phyloP scores from a whole-genome alignment of 2,329 filamentous ascomycete genomes.

The Neofusicoccum laricinum region DNA sequence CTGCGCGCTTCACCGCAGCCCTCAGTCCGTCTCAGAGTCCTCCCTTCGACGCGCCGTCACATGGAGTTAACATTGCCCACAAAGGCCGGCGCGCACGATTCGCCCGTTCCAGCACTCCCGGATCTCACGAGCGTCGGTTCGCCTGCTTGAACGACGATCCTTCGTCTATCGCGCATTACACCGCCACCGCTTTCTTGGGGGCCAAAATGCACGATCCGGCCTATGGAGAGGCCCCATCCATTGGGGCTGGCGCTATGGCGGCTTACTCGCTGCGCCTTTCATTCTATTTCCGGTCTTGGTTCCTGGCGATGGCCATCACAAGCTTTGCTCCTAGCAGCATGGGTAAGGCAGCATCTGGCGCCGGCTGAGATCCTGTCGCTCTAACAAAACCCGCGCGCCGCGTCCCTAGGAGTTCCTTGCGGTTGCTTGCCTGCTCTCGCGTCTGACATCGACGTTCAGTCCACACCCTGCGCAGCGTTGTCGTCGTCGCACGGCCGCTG shows the following conservation, averaged over 20 bases:
- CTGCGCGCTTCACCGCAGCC: too few relatives aligned
- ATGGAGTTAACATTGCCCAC: too few relatives aligned
- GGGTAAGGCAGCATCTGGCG: too few relatives aligned
- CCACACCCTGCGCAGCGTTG: too few relatives aligned
- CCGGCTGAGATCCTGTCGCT: neutral
- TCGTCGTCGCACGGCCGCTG: neutral
- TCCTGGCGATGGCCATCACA: neutral
- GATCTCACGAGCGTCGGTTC: neutral
- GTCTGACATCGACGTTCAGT: neutral
- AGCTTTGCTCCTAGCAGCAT: too few relatives aligned
- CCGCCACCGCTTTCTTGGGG: neutral
- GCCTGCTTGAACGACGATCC: neutral
- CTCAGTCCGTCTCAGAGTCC: too few relatives aligned
- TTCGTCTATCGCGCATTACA: neutral
- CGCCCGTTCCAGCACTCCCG: neutral
- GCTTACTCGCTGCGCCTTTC: too few relatives aligned
- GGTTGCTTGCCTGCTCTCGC: neutral
- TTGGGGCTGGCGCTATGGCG: too few relatives aligned
- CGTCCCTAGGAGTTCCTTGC: neutral
- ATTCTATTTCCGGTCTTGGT: neutral
- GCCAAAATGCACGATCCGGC: neutral
- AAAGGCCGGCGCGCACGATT: too few relatives aligned
- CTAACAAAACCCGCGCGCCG: neutral
- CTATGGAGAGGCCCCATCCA: neutral
- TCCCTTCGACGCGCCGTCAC: too few relatives aligned